Percentiles rank a stretch among this genome's conserved stretches.
Conservation (phyloP, 2,329 filamentous ascomycete genomes). For the Verticillium nonalfalfae region DNA sequence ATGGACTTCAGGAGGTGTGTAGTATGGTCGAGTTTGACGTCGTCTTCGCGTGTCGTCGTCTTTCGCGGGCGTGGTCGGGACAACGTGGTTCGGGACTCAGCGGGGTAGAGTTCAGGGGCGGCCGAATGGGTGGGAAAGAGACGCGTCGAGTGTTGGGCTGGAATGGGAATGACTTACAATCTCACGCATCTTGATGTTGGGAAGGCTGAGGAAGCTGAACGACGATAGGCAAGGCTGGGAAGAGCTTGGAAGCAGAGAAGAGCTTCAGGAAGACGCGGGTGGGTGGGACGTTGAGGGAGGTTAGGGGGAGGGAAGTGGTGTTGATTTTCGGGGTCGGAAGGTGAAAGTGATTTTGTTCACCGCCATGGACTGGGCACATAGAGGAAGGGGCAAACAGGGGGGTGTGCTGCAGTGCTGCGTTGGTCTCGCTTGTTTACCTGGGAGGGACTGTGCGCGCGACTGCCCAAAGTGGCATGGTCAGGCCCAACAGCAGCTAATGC, state of each 20-base stretch:
- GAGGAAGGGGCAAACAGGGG: constrained; percentile 13
- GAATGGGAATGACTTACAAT: constrained; percentile 47
- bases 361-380: constrained; percentile 18
- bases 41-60: not conserved
- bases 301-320: constrained; percentile 20
- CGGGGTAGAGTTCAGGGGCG: constrained; percentile 25
- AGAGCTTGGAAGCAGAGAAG: constrained; percentile 1
- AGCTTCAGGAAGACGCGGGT: constrained; percentile 12
- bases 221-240: not conserved
- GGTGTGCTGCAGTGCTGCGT: constrained; percentile 7
- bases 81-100: constrained; percentile 2
- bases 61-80: not conserved
- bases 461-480: not conserved
- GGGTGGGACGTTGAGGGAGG: constrained; percentile 15
- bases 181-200: constrained; percentile 55
- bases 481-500: not conserved
- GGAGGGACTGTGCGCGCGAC: constrained; percentile 17
- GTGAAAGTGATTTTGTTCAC: constrained; percentile 21
- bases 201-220: constrained; percentile 22
- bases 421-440: constrained; percentile 26
- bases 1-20: not conserved
- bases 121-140: constrained; percentile 18
- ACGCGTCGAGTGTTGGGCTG: constrained; percentile 8
- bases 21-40: not conserved
- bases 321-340: constrained; percentile 27